phyloP scores from a whole-genome alignment of 2,329 filamentous ascomycete genomes.

The Fusarium burgessii region DNA sequence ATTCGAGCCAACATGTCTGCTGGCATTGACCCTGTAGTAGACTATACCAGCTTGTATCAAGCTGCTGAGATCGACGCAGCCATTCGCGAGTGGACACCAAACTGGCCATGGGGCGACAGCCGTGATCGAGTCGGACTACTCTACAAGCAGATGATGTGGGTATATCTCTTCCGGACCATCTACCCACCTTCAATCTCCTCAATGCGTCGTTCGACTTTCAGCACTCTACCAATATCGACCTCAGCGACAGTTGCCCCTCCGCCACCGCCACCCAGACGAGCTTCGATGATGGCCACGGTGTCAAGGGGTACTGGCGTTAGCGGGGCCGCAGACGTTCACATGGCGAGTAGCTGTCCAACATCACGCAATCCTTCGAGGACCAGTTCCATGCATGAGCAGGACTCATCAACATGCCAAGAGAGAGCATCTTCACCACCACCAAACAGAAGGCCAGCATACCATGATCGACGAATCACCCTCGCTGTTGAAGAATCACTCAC shows the following conservation, averaged over 20 bases:
- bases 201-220: conserved; percentile 49
- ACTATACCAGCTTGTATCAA: conserved; percentile 78
- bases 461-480: conserved; percentile 64
- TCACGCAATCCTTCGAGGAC: conserved; percentile 54
- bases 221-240: conserved; percentile 42
- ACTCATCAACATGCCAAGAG: conserved; percentile 41
- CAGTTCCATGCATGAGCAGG: conserved; percentile 56
- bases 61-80: conserved; percentile 81
- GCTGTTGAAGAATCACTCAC: conserved; percentile 69
- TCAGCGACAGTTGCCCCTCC: conserved; percentile 29
- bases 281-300: conserved; percentile 52
- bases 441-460: conserved; percentile 59
- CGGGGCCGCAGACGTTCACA: conserved; percentile 22
- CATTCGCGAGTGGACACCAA: conserved; percentile 79
- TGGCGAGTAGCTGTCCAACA: conserved; percentile 49
- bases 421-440: conserved; percentile 59
- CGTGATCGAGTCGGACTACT: conserved; percentile 67
- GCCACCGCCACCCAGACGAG: conserved; percentile 47
- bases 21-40: conserved; percentile 74
- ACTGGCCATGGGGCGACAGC: conserved; percentile 68
- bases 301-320: conserved; percentile 38
- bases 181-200: conserved; percentile 61
- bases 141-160: conserved; percentile 75
- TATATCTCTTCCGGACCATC: conserved; percentile 72
- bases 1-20: conserved; percentile 75